phyloP scores from a whole-genome alignment of 345 rosid genomes.

The Raphanus sativus region DNA sequence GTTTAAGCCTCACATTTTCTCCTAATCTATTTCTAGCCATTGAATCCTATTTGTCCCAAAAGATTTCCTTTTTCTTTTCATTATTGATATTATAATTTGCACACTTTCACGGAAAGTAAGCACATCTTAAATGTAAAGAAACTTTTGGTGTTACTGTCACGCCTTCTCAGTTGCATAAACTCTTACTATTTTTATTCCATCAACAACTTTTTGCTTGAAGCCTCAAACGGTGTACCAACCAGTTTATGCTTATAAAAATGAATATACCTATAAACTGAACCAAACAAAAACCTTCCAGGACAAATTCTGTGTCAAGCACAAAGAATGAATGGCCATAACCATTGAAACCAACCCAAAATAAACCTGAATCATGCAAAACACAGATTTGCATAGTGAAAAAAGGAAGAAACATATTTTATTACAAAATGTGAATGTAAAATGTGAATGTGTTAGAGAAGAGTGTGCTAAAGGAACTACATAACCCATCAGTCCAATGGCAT shows the following conservation, averaged over 20 bases:
- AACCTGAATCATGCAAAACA: background rate
- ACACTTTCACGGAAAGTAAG: background rate
- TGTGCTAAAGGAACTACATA: too few relatives aligned
- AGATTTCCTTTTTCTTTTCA: conserved; percentile 1
- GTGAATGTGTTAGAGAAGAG: too few relatives aligned
- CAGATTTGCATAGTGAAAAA: background rate
- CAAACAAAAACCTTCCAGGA: background rate
- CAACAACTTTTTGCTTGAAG: background rate
- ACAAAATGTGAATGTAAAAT: too few relatives aligned
- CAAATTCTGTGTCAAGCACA: background rate
- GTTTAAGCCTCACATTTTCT: background rate
- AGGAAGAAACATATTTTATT: background rate
- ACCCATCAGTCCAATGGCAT: too few relatives aligned
- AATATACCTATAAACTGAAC: background rate
- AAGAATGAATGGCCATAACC: background rate
- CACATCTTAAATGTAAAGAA: conserved; percentile 4
- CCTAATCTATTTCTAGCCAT: conserved; percentile 13
- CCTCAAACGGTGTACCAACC: background rate
- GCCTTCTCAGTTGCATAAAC: background rate
- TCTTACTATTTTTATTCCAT: background rate
- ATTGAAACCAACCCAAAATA: background rate
- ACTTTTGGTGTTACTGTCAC: background rate
- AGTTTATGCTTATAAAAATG: background rate
- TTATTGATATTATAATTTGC: conserved; percentile 17
- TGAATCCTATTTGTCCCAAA: conserved; percentile 6